These are phyloP conservation scores for Nitzschia inconspicua DNA, from an alignment of 108 stramenopile genomes.

Conservation along the genomic window DNA sequence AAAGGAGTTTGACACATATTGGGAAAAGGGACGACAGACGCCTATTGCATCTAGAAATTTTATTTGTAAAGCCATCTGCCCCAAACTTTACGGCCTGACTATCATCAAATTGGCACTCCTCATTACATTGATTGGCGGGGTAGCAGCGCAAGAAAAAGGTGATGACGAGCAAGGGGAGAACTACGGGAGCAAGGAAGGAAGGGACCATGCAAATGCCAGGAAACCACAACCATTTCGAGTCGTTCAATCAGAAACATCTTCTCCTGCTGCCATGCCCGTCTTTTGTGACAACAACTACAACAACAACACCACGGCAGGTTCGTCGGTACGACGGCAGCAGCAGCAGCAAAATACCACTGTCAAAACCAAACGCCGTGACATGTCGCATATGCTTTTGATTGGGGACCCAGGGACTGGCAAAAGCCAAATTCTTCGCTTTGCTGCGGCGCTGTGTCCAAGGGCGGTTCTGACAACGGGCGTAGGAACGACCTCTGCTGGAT, in stretches of 20 bases:
- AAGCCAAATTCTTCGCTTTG: conserved; percentile 93
- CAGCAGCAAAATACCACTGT: conserved; percentile 28
- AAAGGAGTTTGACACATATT: conserved; percentile 84
- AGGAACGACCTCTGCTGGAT: conserved; percentile 96
- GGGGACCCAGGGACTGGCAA: conserved; percentile 82
- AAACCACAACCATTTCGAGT: conserved; percentile 54
- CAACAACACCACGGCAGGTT: conserved; percentile 3
- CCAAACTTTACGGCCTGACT: conserved; percentile 93
- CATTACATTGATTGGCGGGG: conserved; percentile 92
- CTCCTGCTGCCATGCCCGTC: not conserved
- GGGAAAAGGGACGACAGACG: conserved; percentile 37
- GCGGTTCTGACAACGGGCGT: conserved; percentile 96
- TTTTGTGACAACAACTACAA: not conserved
- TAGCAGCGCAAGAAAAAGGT: not conserved
- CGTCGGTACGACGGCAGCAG: conserved; percentile 10
- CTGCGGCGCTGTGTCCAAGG: conserved; percentile 86
- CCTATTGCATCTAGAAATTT: conserved; percentile 90
- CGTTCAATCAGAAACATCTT: not conserved
- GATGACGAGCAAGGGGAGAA: conserved; percentile 8
- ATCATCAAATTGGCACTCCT: conserved; percentile 93
- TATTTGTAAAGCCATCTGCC: conserved; percentile 91
- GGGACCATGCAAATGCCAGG: not conserved
- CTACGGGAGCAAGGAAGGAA: not conserved
- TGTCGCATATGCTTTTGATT: conserved; percentile 87
- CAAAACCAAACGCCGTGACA: conserved; percentile 60